These are phyloP conservation scores for Heracleum sosnowskyi DNA, from an alignment of 129 eudicot species.

Conservation along the genomic window DNA sequence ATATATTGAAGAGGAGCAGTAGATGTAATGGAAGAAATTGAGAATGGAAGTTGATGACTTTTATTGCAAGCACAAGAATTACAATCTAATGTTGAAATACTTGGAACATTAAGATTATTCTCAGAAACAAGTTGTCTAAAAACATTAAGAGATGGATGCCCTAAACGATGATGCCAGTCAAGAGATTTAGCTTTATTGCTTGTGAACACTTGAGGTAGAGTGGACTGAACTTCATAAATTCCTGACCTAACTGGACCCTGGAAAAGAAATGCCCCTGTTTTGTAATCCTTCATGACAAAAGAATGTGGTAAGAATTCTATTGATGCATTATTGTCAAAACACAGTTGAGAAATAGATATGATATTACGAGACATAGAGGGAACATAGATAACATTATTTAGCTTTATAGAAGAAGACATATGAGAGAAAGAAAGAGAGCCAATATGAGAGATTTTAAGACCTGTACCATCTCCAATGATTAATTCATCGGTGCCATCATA, in stretches of 20 bases:
- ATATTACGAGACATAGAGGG: background rate
- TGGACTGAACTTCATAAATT: background rate
- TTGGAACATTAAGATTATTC: background rate
- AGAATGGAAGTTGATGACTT: conserved; percentile 6
- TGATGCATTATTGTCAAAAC: background rate
- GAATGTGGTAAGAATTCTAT: background rate
- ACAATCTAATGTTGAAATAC: background rate
- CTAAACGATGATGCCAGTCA: conserved; percentile 6
- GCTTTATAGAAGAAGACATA: background rate
- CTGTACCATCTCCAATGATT: background rate
- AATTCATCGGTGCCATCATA: background rate
- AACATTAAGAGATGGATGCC: background rate
- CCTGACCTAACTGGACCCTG: background rate
- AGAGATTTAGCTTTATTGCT: background rate
- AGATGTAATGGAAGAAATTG: background rate
- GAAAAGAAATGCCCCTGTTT: background rate
- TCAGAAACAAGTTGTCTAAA: background rate
- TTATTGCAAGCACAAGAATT: conserved; percentile 3
- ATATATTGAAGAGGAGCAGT: background rate
- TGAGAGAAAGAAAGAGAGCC: background rate
- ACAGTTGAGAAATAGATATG: background rate
- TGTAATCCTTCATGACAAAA: background rate
- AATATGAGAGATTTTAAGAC: background rate
- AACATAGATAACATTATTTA: background rate
- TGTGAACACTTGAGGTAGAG: background rate